Evolutionary conservation across 2,329 filamentous ascomycete species (phyloP).

Genomic region (Dactylonectria macrodidyma): DNA sequence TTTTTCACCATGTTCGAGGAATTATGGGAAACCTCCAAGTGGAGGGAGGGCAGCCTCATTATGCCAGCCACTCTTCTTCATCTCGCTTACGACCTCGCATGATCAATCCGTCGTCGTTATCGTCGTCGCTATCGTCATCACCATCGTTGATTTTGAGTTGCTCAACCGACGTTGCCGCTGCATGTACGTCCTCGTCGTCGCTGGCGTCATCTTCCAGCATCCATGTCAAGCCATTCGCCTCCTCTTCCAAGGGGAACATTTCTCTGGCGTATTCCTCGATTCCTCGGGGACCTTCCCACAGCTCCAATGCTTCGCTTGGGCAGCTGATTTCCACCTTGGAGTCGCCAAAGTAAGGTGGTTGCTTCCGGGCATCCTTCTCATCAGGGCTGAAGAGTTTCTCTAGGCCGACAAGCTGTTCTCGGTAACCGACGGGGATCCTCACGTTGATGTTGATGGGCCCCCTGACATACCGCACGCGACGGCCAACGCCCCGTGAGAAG

Average conservation of each 20-base stretch:
- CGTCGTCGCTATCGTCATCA: conserved; percentile 63
- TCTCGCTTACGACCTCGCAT: conserved; percentile 71
- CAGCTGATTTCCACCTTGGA: conserved; percentile 72
- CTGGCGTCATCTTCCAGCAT: conserved; percentile 76
- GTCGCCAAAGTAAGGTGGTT: conserved; percentile 76
- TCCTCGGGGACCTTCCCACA: conserved; percentile 93
- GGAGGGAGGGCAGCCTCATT: conserved; percentile 24
- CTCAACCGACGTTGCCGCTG: conserved; percentile 55
- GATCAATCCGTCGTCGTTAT: conserved; percentile 71
- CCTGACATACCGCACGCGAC: conserved; percentile 83
- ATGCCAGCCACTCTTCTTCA: conserved; percentile 74
- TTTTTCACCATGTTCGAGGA: conserved; percentile 27
- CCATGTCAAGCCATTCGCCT: conserved; percentile 94
- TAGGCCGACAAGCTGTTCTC: conserved; percentile 83
- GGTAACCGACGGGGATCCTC: conserved; percentile 88
- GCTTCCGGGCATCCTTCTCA: conserved; percentile 66
- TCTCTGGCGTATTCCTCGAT: conserved; percentile 96
- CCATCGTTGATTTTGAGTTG: conserved; percentile 59
- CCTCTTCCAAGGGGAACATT: conserved; percentile 94
- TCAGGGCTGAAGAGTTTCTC: conserved; percentile 71
- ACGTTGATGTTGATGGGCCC: conserved; percentile 88
- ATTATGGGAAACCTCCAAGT: conserved; percentile 14
- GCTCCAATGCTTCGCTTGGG: conserved; percentile 80
- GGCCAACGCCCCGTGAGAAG: conserved; percentile 84
- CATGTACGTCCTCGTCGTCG: conserved; percentile 55